A percentile compares a stretch with the other conserved stretches of the same genome.
These are phyloP conservation scores for Asterochloris sp. DNA, from an alignment of 139 green algal species.

Conservation along the genomic window DNA sequence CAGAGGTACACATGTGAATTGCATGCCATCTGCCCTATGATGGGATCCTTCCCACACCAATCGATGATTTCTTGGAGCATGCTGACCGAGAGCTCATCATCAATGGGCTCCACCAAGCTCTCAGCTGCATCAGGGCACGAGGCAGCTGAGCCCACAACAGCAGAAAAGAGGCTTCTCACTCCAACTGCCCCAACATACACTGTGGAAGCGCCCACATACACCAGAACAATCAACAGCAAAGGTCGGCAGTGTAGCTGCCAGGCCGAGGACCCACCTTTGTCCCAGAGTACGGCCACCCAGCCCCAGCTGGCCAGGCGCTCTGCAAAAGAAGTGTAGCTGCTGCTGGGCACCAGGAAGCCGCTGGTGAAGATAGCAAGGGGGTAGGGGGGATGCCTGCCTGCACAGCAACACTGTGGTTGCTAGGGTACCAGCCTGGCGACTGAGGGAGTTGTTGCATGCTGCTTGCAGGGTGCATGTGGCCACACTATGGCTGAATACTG, in stretches of 20 bases:
- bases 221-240: background rate
- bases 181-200: no score
- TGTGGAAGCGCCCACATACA: no score
- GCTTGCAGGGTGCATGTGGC: no score
- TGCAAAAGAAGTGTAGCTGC: slow-evolving; percentile 65
- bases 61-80: slow-evolving; percentile 65
- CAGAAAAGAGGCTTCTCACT: no score
- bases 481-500: no score
- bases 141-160: background rate
- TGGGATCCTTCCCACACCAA: slow-evolving; percentile 56
- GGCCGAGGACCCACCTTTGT: slow-evolving; percentile 39
- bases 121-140: slow-evolving; percentile 30
- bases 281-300: slow-evolving; percentile 45
- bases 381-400: slow-evolving; percentile 59
- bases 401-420: background rate
- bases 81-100: slow-evolving; percentile 64
- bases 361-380: slow-evolving; percentile 81
- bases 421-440: no score
- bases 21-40: slow-evolving; percentile 54
- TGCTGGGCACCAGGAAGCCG: slow-evolving; percentile 76
- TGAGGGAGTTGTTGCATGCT: no score
- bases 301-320: slow-evolving; percentile 53
- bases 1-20: slow-evolving; percentile 44
- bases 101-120: slow-evolving; percentile 52
- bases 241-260: background rate